These are phyloP conservation scores for Cadophora gregata DNA, from an alignment of 2,329 filamentous ascomycete genomes.

Conservation along the genomic window DNA sequence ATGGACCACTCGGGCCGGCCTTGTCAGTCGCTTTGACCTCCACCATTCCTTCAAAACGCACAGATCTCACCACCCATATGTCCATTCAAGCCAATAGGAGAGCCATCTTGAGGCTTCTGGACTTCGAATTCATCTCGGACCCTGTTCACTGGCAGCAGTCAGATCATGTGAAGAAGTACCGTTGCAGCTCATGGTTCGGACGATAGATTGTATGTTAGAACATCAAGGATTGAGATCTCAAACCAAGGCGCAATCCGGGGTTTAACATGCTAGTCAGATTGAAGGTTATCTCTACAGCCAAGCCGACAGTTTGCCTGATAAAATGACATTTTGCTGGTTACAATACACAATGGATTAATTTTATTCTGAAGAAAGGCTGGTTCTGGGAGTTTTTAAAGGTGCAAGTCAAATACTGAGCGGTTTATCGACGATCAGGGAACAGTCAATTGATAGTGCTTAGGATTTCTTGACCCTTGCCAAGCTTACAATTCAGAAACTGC, in stretches of 20 bases:
- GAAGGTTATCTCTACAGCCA: neutral
- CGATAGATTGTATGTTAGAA: slow-evolving; percentile 12
- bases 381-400: too few relatives aligned
- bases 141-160: slow-evolving; percentile 2
- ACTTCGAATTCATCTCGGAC: slow-evolving; percentile 13
- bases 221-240: neutral
- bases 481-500: too few relatives aligned
- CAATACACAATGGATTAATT: too few relatives aligned
- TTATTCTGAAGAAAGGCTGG: too few relatives aligned
- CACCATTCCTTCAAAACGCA: slow-evolving; percentile 19
- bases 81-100: slow-evolving; percentile 9
- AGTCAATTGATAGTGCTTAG: too few relatives aligned
- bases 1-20: slow-evolving; percentile 15
- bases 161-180: slow-evolving; percentile 15
- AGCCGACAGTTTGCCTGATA: neutral
- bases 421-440: too few relatives aligned
- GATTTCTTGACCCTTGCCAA: too few relatives aligned
- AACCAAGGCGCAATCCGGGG: neutral
- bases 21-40: slow-evolving; percentile 25
- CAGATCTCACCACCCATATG: slow-evolving; percentile 22
- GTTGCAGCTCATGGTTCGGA: slow-evolving; percentile 9
- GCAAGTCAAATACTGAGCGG: too few relatives aligned
- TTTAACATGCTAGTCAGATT: neutral
- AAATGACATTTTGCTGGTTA: too few relatives aligned
- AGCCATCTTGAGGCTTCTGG: slow-evolving; percentile 9